A percentile compares a stretch with the other conserved stretches of the same genome.
phyloP scores from a whole-genome alignment of 2,329 filamentous ascomycete species.

The Fusarium sarcochroum region DNA sequence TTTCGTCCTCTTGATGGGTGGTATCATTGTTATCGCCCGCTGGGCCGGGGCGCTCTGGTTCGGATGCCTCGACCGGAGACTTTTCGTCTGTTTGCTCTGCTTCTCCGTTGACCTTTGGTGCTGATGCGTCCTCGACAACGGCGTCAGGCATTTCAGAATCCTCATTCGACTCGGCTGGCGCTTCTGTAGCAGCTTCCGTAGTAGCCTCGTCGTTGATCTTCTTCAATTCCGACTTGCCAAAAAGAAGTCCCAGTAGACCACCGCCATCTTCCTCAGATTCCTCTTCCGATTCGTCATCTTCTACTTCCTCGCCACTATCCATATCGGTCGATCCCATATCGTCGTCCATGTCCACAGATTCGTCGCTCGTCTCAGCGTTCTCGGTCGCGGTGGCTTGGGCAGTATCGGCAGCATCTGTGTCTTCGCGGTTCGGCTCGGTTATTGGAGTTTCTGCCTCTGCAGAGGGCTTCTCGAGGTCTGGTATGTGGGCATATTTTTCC shows the following conservation, averaged over 20 bases:
- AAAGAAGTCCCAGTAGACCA: constrained; percentile 70
- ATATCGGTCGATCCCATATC: constrained; percentile 73
- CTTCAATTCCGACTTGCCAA: constrained; percentile 70
- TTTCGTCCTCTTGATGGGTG: neutral
- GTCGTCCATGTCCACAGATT: constrained; percentile 78
- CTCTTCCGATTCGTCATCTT: constrained; percentile 61
- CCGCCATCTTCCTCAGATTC: constrained; percentile 60
- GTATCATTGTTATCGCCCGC: constrained; percentile 13
- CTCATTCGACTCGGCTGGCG: constrained; percentile 35
- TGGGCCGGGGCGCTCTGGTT: constrained; percentile 37
- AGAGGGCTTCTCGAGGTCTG: constrained; percentile 58
- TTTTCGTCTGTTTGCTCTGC: constrained; percentile 53
- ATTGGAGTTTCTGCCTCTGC: constrained; percentile 46
- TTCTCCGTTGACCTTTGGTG: constrained; percentile 43
- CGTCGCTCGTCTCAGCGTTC: constrained; percentile 68
- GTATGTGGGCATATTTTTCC: constrained; percentile 77
- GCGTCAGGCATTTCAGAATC: constrained; percentile 46
- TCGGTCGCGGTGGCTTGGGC: constrained; percentile 45
- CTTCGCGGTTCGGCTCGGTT: constrained; percentile 42
- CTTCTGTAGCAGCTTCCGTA: constrained; percentile 41
- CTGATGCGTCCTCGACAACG: neutral
- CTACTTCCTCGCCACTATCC: constrained; percentile 58
- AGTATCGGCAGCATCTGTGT: constrained; percentile 42
- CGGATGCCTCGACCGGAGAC: constrained; percentile 52
- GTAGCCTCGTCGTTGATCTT: constrained; percentile 62